These are phyloP conservation scores for Saccharomyces hybrid DNA, from an alignment of 1,139 yeast species.

Conservation along the genomic window DNA sequence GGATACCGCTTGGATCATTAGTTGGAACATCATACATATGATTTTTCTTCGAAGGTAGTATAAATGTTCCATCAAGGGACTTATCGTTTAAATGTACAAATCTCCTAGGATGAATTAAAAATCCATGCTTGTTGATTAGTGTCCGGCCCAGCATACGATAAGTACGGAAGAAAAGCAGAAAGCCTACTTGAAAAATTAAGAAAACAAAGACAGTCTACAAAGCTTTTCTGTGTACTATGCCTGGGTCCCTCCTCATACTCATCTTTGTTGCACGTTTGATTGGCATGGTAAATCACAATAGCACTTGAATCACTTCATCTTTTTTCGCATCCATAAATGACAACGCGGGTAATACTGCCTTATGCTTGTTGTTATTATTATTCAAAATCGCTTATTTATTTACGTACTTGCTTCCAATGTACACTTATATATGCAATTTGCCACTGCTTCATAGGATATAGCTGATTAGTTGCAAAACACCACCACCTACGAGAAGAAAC, in stretches of 20 bases:
- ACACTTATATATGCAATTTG: neutral
- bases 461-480: conserved; percentile 59
- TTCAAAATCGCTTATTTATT: neutral
- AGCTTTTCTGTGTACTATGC: neutral
- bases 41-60: neutral
- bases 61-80: neutral
- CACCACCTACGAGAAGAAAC: conserved; percentile 79
- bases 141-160: neutral
- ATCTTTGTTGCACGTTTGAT: neutral
- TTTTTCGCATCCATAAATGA: neutral
- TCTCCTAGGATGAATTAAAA: neutral
- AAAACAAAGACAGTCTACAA: neutral
- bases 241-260: neutral
- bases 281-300: neutral
- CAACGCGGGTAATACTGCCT: neutral
- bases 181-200: neutral
- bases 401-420: neutral
- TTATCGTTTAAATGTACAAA: neutral
- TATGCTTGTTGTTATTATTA: neutral
- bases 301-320: neutral
- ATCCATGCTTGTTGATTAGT: neutral
- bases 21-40: neutral
- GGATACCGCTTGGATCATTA: neutral
- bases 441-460: conserved; percentile 37
- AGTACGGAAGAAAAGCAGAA: neutral